Percentiles rank a stretch among this genome's conserved stretches.
These are phyloP conservation scores for Posidonia oceanica DNA, from an alignment of 116 monocot species.

Conservation along the genomic window DNA sequence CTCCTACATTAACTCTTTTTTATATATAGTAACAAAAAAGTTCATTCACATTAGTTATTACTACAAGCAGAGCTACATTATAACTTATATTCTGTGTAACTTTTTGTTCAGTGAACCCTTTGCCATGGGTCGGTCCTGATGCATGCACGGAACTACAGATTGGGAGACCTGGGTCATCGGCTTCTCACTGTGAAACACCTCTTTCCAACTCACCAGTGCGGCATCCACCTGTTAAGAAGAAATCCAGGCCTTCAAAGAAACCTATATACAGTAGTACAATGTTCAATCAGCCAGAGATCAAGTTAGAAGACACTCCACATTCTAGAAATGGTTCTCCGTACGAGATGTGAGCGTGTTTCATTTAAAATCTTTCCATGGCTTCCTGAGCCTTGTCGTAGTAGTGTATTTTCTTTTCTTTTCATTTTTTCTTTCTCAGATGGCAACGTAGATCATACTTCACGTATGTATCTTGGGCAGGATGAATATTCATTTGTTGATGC, in stretches of 20 bases:
- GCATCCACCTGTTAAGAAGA: not conserved
- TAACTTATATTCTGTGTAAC: not conserved
- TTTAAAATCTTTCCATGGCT: not conserved
- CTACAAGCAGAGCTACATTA: too few relatives aligned
- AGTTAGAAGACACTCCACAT: not conserved
- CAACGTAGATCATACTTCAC: not conserved
- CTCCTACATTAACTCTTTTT: not conserved
- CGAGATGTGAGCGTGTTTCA: too few relatives aligned
- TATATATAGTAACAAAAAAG: not conserved
- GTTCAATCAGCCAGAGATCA: not conserved
- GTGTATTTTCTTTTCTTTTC: not conserved
- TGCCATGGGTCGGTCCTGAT: not conserved
- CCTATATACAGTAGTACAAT: not conserved
- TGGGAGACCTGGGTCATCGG: not conserved
- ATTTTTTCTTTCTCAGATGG: not conserved
- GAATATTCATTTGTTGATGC: not conserved
- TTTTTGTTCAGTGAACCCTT: conserved; percentile 1
- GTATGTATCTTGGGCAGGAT: not conserved
- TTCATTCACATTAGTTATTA: not conserved
- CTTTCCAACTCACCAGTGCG: not conserved
- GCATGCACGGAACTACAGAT: not conserved
- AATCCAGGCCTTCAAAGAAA: conserved; percentile 2
- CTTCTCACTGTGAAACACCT: not conserved
- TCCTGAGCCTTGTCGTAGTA: not conserved
- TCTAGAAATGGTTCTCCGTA: too few relatives aligned